Percentiles rank a stretch among this genome's conserved stretches.
phyloP scores from a whole-genome alignment of 176 grass and related monocot species.

The Urochloa ruziziensis region DNA sequence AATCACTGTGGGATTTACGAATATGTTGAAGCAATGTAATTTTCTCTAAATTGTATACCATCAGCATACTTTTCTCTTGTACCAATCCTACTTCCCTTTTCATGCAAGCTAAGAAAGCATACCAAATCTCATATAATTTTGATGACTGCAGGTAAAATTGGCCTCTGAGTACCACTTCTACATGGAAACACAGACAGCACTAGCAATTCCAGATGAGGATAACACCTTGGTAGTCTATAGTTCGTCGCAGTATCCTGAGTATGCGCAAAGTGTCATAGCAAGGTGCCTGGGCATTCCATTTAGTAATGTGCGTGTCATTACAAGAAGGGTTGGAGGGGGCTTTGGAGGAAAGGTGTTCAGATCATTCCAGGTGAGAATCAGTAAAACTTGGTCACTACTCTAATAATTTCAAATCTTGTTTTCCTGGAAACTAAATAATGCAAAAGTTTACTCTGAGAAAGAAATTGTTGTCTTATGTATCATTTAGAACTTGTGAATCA shows the following conservation, averaged over 20 bases:
- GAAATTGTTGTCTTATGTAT: background rate
- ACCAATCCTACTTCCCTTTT: background rate
- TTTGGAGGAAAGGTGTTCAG: constrained; percentile 66
- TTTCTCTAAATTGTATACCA: background rate
- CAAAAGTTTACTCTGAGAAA: background rate
- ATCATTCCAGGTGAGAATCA: constrained; percentile 40
- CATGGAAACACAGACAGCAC: constrained; percentile 72
- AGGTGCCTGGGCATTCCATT: constrained; percentile 66
- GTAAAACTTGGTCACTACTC: background rate
- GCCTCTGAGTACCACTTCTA: constrained; percentile 72
- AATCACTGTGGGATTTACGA: background rate
- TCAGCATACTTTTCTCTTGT: background rate
- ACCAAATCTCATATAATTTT: background rate
- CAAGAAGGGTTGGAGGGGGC: constrained; percentile 76
- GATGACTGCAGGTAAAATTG: constrained; percentile 62
- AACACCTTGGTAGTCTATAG: constrained; percentile 64
- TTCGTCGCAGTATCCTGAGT: constrained; percentile 55
- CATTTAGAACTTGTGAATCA: no score
- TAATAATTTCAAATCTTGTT: background rate
- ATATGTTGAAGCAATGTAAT: no score
- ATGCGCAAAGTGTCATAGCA: constrained; percentile 49
- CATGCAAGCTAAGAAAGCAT: background rate
- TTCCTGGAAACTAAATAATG: background rate
- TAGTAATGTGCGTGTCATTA: constrained; percentile 69
- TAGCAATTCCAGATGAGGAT: constrained; percentile 78